Conservation (phyloP, 2,329 filamentous ascomycete genomes). For the Cyphellophora europaea region DNA sequence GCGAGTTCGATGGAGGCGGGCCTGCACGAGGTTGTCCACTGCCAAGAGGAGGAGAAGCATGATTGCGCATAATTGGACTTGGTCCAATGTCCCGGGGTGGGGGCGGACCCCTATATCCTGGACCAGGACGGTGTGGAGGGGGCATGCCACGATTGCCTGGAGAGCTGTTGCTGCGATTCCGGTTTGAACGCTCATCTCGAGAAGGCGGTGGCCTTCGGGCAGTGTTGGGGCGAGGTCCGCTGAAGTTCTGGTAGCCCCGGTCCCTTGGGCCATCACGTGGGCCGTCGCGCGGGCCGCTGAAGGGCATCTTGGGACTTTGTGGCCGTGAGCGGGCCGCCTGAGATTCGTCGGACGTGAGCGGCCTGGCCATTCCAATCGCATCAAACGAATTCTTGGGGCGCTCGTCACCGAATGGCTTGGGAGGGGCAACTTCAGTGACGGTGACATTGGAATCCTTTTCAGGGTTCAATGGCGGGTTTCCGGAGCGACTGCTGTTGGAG, state of each 20-base stretch:
- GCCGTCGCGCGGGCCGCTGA: neutral
- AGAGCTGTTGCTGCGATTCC: conserved; percentile 9
- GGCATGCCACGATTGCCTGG: conserved; percentile 7
- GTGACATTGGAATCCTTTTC: conserved; percentile 9
- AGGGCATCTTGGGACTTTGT: neutral
- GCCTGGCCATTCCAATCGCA: conserved; percentile 11
- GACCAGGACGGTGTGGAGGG: conserved; percentile 5
- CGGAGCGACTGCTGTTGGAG: conserved; percentile 15
- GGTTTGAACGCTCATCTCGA: conserved; percentile 3
- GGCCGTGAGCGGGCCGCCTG: neutral
- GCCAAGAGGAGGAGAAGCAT: conserved; percentile 7
- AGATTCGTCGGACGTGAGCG: conserved; percentile 10
- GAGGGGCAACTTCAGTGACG: conserved; percentile 9
- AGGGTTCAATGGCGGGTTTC: conserved; percentile 4
- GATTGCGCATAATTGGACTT: conserved; percentile 7
- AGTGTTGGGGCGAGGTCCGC: conserved; percentile 9
- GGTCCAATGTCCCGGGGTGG: conserved; percentile 4
- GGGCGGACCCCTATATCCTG: neutral
- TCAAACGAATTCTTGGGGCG: neutral
- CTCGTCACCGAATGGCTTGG: conserved; percentile 8
- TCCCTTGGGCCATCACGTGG: conserved; percentile 1
- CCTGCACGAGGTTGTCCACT: conserved; percentile 6
- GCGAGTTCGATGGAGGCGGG: conserved; percentile 1
- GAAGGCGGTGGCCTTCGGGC: conserved; percentile 7
- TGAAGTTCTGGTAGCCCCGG: conserved; percentile 13